phyloP scores from a whole-genome alignment of 1,284 basidiomycete species.

The Puccinia novopanici region DNA sequence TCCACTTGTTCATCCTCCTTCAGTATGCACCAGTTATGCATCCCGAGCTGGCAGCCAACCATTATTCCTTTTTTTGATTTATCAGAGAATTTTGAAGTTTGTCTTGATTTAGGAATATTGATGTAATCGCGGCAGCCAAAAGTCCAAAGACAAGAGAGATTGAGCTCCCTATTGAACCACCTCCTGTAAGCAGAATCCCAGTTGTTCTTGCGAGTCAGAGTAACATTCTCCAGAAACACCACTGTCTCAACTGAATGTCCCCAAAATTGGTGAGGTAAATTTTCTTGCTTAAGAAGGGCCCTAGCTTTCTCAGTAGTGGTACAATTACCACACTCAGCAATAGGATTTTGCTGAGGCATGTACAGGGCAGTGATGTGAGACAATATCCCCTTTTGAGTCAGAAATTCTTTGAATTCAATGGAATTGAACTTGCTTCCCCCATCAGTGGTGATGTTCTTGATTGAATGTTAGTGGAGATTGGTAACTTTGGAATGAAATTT shows the following conservation, averaged over 20 bases:
- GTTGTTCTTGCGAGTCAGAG: not conserved
- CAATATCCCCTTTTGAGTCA: constrained; percentile 51
- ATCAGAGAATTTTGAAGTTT: not conserved
- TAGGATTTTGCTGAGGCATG: not conserved
- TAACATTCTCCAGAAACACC: not conserved
- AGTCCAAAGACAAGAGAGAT: not conserved
- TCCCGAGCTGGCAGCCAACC: constrained; percentile 14
- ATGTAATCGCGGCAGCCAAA: not conserved
- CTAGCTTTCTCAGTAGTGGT: constrained; percentile 23
- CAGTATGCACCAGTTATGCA: constrained; percentile 27
- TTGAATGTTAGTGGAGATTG: constrained; percentile 53
- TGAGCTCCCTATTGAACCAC: not conserved
- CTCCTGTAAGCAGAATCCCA: not conserved
- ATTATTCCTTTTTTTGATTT: not conserved
- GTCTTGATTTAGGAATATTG: not conserved
- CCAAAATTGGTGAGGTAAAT: no score
- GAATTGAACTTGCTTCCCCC: constrained; percentile 54
- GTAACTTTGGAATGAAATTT: constrained; percentile 47
- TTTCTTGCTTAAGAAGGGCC: not conserved
- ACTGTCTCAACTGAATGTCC: not conserved
- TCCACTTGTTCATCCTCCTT: constrained; percentile 2
- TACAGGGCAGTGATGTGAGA: constrained; percentile 5
- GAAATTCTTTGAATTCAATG: not conserved
- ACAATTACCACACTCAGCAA: constrained; percentile 8
- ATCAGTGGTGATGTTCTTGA: constrained; percentile 59